A percentile compares a stretch with the other conserved stretches of the same genome.
Conservation (phyloP, 2,329 filamentous ascomycete species). For the Westerdykella ornata region DNA sequence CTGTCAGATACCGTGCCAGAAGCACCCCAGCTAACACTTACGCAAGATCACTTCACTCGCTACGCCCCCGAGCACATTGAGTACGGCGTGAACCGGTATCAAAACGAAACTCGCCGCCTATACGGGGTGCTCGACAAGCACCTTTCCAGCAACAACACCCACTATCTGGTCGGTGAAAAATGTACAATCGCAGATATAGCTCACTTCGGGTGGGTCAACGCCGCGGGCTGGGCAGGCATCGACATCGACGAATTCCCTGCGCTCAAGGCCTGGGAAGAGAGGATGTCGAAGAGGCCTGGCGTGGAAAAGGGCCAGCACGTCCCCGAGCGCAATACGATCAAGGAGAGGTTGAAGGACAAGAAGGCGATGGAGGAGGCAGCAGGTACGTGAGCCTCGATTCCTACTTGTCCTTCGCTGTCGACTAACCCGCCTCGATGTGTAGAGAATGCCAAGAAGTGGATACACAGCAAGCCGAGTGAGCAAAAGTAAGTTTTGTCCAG, state of each 20-base stretch:
- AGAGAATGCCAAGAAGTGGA: slow-evolving; percentile 51
- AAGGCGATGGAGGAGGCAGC: slow-evolving; percentile 53
- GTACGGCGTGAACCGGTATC: slow-evolving; percentile 76
- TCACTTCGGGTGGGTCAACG: slow-evolving; percentile 70
- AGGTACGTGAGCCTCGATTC: slow-evolving; percentile 14
- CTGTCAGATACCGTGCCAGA: neutral
- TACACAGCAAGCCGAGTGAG: slow-evolving; percentile 44
- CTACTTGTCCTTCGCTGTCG: no score
- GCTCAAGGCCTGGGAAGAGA: slow-evolving; percentile 70
- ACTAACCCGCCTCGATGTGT: neutral
- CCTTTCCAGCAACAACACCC: slow-evolving; percentile 47
- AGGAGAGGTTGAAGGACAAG: slow-evolving; percentile 53
- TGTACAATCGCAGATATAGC: slow-evolving; percentile 64
- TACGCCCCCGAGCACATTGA: slow-evolving; percentile 78
- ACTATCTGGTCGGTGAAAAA: slow-evolving; percentile 57
- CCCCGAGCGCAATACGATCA: slow-evolving; percentile 56
- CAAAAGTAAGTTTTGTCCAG: slow-evolving; percentile 22
- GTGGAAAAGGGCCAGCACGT: slow-evolving; percentile 72
- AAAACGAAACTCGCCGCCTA: slow-evolving; percentile 74
- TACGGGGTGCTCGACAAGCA: slow-evolving; percentile 72
- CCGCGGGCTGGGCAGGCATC: slow-evolving; percentile 54
- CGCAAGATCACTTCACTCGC: slow-evolving; percentile 65
- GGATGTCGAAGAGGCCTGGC: slow-evolving; percentile 60
- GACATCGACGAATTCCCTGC: slow-evolving; percentile 69
- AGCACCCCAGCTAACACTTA: neutral